Evolutionary conservation across 2,329 filamentous ascomycete genomes (phyloP).

Genomic region (Claviceps cyperi): DNA sequence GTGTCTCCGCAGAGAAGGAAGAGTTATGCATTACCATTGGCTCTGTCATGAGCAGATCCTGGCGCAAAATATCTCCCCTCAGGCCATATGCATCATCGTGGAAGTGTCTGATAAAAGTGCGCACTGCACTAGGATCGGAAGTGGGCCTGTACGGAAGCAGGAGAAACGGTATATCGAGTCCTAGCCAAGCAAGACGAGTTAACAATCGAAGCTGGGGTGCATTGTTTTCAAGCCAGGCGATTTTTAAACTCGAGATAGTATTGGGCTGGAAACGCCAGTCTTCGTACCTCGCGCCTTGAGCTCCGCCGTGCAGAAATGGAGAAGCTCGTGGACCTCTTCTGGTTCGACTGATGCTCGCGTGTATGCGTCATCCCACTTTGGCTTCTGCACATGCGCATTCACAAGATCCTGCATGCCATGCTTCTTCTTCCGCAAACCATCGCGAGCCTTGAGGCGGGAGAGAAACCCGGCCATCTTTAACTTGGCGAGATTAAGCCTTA

Average conservation of each 20-base stretch:
- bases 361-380: conserved; percentile 81
- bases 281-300: conserved; percentile 82
- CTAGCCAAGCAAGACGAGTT: conserved; percentile 27
- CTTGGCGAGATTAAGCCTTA: background rate
- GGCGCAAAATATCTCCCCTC: conserved; percentile 55
- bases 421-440: conserved; percentile 57
- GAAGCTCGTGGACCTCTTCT: conserved; percentile 79
- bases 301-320: conserved; percentile 75
- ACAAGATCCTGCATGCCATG: conserved; percentile 35
- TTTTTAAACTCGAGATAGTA: background rate
- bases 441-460: conserved; percentile 60
- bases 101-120: conserved; percentile 84
- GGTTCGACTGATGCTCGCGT: conserved; percentile 67
- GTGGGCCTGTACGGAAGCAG: conserved; percentile 88
- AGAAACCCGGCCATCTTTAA: conserved; percentile 42
- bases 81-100: conserved; percentile 57
- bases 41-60: conserved; percentile 84
- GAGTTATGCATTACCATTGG: conserved; percentile 60
- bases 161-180: conserved; percentile 80
- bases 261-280: background rate
- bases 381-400: conserved; percentile 47
- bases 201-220: background rate
- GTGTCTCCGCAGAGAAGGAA: background rate
- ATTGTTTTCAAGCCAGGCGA: background rate
- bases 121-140: conserved; percentile 80